Base-by-base conservation (phyloP, 2,329 filamentous ascomycete genomes). In the Talaromyces sp. region DNA sequence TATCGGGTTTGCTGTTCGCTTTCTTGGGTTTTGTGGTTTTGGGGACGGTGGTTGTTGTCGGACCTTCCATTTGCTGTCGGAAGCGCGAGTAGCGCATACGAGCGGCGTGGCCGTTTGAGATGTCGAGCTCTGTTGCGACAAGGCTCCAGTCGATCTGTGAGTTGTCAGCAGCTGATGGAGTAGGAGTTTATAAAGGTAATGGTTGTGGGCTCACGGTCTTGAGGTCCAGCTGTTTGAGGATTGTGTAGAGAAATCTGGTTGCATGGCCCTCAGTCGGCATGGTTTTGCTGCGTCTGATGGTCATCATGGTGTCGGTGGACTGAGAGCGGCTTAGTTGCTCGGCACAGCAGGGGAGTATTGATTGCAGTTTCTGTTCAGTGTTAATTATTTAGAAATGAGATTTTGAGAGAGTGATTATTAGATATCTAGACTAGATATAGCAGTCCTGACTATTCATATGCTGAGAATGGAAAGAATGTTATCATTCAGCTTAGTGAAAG, bases 1-100 rank as follows among this genome's bases (percentile, higher is more conserved):
- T 70, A 33, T 69, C 56, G 2, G 41, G 33, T 48, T 72, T 75
- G 31, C 68, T 70, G 10, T 66, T 31, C 10, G 67, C 60, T 57
- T 75, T 76, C 58, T 75, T 78, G 1, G 70, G 64, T 8, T 62
- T 62, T 39, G 52, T 14, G 45, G 43, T 67, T 69, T 66, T 69
- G 31, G 5, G 59, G 58, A 43, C 69, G 68, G 71, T 72, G 68
- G 72, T 67, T 13, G 65, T 67, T 4, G 65, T 67, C 3, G 71
- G 72, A 14, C 80, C 81, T 66, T 86, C 83, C 77, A 84, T 83
- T 56, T 84, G 82, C 63, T 81, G 77, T 65, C 78, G 81, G 73
- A 85, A 85, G 41, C 84, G 81, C 24, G 81, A 83, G 71, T 81
- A 86, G 33, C 84, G 80, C 84, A 86, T 86, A 45, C 84, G 81